Conservation (phyloP, 257 asterid species). For the Lantana camara region DNA sequence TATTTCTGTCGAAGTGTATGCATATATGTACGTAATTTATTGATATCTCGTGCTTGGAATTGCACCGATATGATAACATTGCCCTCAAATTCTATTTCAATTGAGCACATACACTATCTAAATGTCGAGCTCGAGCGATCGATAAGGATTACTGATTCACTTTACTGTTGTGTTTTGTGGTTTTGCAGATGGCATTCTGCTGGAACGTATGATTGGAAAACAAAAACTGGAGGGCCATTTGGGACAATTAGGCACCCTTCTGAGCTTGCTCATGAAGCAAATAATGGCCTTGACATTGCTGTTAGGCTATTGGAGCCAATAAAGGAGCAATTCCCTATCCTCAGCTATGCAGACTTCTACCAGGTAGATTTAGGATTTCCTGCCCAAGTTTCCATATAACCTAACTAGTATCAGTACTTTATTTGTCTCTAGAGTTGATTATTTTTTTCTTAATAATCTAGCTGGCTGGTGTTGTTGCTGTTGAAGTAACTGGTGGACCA, state of each 20-base stretch:
- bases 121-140: neutral
- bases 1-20: too few relatives aligned
- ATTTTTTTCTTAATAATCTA: neutral
- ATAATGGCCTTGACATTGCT: constrained; percentile 82
- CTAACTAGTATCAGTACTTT: neutral
- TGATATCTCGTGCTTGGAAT: too few relatives aligned
- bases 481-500: constrained; percentile 65
- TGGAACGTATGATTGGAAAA: constrained; percentile 57
- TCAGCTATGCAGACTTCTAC: constrained; percentile 71
- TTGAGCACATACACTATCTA: neutral
- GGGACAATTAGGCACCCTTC: constrained; percentile 63
- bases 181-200: constrained; percentile 51
- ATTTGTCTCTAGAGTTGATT: neutral
- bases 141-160: neutral
- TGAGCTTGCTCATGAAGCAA: constrained; percentile 76
- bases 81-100: neutral
- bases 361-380: constrained; percentile 39
- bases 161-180: constrained; percentile 11
- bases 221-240: constrained; percentile 83
- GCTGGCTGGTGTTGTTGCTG: constrained; percentile 60
- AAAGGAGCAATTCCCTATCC: constrained; percentile 65
- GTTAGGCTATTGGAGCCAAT: constrained; percentile 73
- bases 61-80: neutral
- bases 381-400: neutral
- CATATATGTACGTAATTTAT: too few relatives aligned